Base-by-base conservation (phyloP, 164 flowering plant species). In the Sextonia rubra region DNA sequence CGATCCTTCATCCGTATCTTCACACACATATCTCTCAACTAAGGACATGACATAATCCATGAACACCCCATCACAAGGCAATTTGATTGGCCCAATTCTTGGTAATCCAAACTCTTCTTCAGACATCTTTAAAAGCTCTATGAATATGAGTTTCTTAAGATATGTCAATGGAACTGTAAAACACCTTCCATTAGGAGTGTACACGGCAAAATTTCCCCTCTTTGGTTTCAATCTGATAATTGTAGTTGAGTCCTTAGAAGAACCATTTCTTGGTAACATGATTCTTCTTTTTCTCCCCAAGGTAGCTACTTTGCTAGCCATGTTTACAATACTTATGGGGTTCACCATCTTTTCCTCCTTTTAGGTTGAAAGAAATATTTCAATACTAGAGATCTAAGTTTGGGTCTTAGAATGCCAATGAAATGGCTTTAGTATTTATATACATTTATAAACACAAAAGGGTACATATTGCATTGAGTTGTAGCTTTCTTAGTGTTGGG, bases 81-180 rank as follows among this genome's bases (percentile, higher is more conserved):
- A 22, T 49, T 60, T 69, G 32, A 75, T 73, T 1, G 66, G 64
- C 1, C 70, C 76, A 68, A 68, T 27, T 1, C 64, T 18, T 4
- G 66, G 27, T 25, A 56, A 56, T 17, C 76, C 76, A 24, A 75
- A 75, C 62, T 69, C 73, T 3, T 47, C 69, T 49, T 69, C 77
- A 4, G 69, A 44, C 73, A 75, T 69, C 30, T 63, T 75, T 11
- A 75, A 66, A 12, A 75, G 68, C 64, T 75, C 73, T 52, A 15
- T 63, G 52, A 75, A 69, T 55, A 75, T 69, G 11, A 67, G 55
- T 23, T 60, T 72, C 47, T 49, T 27, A 67, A 72, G 69, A 47
- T 49, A 64, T 18, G 2, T 0, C 25, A 72, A 64, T 6, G 69
- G 68, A 72, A 72, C 26, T 44, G 47, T 25, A n/a, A 64, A 72